phyloP scores from a whole-genome alignment of 2,329 filamentous ascomycete genomes.

The Curvularia spicifera region DNA sequence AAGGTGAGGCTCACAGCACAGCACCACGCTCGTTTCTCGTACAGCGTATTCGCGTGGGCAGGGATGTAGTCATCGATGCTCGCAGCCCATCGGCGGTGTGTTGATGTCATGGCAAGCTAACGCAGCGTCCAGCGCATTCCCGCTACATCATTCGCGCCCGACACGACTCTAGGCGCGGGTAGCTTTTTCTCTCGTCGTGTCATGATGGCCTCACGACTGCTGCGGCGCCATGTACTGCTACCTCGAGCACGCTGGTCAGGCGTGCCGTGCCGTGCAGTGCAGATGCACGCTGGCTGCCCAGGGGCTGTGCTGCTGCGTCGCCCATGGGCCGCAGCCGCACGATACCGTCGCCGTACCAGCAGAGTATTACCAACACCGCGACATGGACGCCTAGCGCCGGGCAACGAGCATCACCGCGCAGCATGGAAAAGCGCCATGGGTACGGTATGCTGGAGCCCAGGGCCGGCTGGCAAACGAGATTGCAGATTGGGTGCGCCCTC shows the following conservation, averaged over 20 bases:
- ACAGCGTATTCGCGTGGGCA: not conserved
- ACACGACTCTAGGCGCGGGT: slow-evolving; percentile 5
- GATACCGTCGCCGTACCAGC: not conserved
- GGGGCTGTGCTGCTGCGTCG: not conserved
- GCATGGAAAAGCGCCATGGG: slow-evolving; percentile 9
- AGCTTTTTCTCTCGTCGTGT: slow-evolving; percentile 11
- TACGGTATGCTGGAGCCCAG: slow-evolving; percentile 6
- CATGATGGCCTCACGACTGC: not conserved
- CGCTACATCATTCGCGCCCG: slow-evolving; percentile 14
- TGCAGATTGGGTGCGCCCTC: slow-evolving; percentile 27
- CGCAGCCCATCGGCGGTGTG: slow-evolving; percentile 16
- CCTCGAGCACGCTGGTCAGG: slow-evolving; percentile 1
- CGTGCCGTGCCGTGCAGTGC: slow-evolving; percentile 6
- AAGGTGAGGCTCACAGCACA: slow-evolving; percentile 3
- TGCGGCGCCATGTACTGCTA: not conserved
- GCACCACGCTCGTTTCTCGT: not conserved
- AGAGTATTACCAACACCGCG: too few species aligned
- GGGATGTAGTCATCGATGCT: slow-evolving; percentile 9
- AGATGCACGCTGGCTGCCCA: not conserved
- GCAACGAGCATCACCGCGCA: not conserved
- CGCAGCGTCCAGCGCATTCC: slow-evolving; percentile 20
- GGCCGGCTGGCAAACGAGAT: slow-evolving; percentile 26
- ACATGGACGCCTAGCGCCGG: too few species aligned
- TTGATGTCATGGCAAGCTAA: slow-evolving; percentile 33
- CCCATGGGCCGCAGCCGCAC: too few species aligned